Conservation (phyloP, 2,329 filamentous ascomycete species). For the Didymella sp. region DNA sequence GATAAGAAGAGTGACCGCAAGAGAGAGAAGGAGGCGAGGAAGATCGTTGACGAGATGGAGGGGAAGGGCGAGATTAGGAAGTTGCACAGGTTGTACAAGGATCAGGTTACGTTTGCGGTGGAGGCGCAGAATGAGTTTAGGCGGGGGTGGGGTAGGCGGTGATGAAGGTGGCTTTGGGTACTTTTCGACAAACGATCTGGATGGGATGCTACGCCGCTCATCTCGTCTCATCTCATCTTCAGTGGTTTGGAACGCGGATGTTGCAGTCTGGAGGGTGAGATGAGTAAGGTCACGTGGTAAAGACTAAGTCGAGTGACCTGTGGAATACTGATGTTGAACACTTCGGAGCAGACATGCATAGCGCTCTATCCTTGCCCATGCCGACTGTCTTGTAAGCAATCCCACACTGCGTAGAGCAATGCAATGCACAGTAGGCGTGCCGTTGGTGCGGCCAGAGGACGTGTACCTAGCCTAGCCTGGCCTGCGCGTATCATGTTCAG, state of each 20-base stretch:
- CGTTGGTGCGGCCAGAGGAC: neutral
- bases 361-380: neutral
- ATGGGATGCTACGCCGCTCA: slow-evolving; percentile 33
- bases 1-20: slow-evolving; percentile 67
- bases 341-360: neutral
- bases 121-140: slow-evolving; percentile 41
- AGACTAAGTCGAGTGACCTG: neutral
- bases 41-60: slow-evolving; percentile 71
- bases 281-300: neutral
- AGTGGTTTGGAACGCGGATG: slow-evolving; percentile 32
- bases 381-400: neutral
- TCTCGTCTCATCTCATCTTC: too few species aligned
- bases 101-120: slow-evolving; percentile 55
- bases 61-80: slow-evolving; percentile 63
- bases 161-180: neutral
- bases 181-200: too few species aligned
- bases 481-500: neutral
- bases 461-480: neutral
- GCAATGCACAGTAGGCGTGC: neutral
- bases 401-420: neutral
- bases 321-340: neutral
- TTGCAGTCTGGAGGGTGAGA: slow-evolving; percentile 5
- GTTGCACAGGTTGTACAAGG: slow-evolving; percentile 71
- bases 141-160: slow-evolving; percentile 32
- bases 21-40: slow-evolving; percentile 66